Percentiles rank a stretch among this genome's conserved stretches.
phyloP scores from a whole-genome alignment of 768 basidiomycete genomes.

The Calocybe cyanea region DNA sequence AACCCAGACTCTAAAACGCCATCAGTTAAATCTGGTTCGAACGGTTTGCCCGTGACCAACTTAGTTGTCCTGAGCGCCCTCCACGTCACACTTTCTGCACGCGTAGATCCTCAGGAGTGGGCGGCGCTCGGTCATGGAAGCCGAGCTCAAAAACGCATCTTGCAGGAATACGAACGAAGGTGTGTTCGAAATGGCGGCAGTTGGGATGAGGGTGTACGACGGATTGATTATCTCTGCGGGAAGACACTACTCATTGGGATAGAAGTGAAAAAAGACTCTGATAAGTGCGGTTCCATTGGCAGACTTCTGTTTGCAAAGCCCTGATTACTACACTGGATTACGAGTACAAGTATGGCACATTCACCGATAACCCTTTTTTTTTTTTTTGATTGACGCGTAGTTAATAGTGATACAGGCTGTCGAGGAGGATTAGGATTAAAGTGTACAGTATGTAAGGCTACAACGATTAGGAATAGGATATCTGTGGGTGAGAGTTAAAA shows the following conservation, averaged over 20 bases:
- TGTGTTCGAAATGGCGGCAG: constrained; percentile 59
- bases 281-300: constrained; percentile 8
- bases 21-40: constrained; percentile 1
- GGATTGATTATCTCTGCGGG: constrained; percentile 63
- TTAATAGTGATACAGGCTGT: too few relatives aligned
- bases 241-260: constrained; percentile 60
- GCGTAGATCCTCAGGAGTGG: constrained; percentile 68
- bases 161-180: constrained; percentile 59
- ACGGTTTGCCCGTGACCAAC: constrained; percentile 43
- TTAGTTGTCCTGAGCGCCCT: constrained; percentile 60
- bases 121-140: constrained; percentile 51
- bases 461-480: constrained; percentile 4
- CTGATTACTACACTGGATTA: background rate
- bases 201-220: constrained; percentile 65
- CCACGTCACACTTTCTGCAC: constrained; percentile 49
- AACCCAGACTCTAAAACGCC: background rate
- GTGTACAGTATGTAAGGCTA: background rate
- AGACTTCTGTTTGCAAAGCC: constrained; percentile 12
- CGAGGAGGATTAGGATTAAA: background rate
- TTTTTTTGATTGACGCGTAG: too few relatives aligned
- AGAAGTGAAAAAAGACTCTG: constrained; percentile 45
- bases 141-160: constrained; percentile 53
- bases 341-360: too few relatives aligned
- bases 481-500: background rate
- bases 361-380: too few relatives aligned